Percentiles rank a stretch among this genome's conserved stretches.
Evolutionary conservation across 164 flowering plant species (phyloP).

Genomic region (Amborella trichopoda): DNA sequence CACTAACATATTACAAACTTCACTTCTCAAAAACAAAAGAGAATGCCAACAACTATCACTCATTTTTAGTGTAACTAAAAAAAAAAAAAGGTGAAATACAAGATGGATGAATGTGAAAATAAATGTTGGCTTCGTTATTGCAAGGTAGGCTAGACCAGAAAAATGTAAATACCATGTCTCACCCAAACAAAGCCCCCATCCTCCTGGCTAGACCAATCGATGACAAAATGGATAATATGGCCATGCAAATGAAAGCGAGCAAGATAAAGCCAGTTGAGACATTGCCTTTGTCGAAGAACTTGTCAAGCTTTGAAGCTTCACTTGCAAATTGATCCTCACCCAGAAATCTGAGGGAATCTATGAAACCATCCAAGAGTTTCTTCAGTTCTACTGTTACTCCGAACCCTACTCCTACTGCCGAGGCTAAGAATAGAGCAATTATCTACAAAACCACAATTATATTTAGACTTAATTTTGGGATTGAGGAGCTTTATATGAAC

Average conservation of each 20-base stretch:
- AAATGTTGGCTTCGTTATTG: too few relatives aligned
- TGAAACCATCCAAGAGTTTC: constrained; percentile 3
- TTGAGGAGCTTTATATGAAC: neutral
- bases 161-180: too few relatives aligned
- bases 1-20: too few relatives aligned
- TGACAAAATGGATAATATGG: constrained; percentile 18
- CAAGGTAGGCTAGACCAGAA: too few relatives aligned
- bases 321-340: neutral
- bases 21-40: too few relatives aligned
- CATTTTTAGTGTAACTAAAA: too few relatives aligned
- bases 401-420: constrained; percentile 35
- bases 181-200: too few relatives aligned
- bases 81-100: too few relatives aligned
- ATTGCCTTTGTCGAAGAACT: constrained; percentile 18
- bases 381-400: constrained; percentile 27
- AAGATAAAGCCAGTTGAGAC: constrained; percentile 19
- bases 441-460: constrained; percentile 11
- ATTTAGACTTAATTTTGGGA: neutral
- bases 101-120: too few relatives aligned
- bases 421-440: constrained; percentile 25
- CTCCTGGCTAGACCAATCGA: too few relatives aligned
- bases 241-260: constrained; percentile 23
- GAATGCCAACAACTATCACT: too few relatives aligned
- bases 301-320: constrained; percentile 6
- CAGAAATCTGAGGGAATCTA: neutral